Evolutionary conservation across 2,329 filamentous ascomycete species (phyloP).

Genomic region (Fusarium nisikadoi): DNA sequence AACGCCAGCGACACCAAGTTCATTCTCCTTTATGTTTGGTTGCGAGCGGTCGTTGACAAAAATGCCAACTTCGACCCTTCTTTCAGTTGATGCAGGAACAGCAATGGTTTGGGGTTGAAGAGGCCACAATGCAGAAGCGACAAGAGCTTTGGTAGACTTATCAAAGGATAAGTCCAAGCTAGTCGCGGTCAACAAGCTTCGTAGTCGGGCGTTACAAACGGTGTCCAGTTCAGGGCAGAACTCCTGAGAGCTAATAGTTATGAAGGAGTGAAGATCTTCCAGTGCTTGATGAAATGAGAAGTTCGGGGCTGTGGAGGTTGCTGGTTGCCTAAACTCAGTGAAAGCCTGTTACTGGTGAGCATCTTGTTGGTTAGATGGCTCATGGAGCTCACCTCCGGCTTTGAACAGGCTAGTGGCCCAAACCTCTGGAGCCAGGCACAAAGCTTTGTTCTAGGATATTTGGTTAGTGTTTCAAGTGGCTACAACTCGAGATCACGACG

Average conservation of each 20-base stretch:
- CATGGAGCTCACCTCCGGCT: constrained; percentile 40
- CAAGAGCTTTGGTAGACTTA: constrained; percentile 70
- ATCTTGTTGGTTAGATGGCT: neutral
- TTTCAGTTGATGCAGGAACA: constrained; percentile 54
- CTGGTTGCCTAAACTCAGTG: constrained; percentile 57
- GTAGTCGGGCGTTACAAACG: constrained; percentile 61
- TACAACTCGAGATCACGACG: constrained; percentile 28
- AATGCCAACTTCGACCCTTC: constrained; percentile 83
- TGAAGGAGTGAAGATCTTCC: constrained; percentile 65
- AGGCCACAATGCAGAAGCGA: constrained; percentile 73
- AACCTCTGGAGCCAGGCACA: constrained; percentile 71
- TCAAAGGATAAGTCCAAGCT: constrained; percentile 84
- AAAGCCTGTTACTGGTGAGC: constrained; percentile 61
- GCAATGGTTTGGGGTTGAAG: constrained; percentile 54
- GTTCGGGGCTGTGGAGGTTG: constrained; percentile 59
- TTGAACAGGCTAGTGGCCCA: constrained; percentile 65
- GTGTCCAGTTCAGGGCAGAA: constrained; percentile 61
- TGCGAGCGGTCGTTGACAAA: constrained; percentile 71
- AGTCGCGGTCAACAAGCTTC: constrained; percentile 61
- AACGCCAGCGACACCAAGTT: constrained; percentile 81
- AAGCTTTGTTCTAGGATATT: constrained; percentile 56
- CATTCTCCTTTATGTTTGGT: constrained; percentile 70
- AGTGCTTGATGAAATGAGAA: constrained; percentile 77
- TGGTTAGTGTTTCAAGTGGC: neutral
- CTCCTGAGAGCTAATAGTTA: constrained; percentile 61